These are phyloP conservation scores for Cercospora sp. DNA, from an alignment of 2,329 filamentous ascomycete genomes.

Conservation along the genomic window DNA sequence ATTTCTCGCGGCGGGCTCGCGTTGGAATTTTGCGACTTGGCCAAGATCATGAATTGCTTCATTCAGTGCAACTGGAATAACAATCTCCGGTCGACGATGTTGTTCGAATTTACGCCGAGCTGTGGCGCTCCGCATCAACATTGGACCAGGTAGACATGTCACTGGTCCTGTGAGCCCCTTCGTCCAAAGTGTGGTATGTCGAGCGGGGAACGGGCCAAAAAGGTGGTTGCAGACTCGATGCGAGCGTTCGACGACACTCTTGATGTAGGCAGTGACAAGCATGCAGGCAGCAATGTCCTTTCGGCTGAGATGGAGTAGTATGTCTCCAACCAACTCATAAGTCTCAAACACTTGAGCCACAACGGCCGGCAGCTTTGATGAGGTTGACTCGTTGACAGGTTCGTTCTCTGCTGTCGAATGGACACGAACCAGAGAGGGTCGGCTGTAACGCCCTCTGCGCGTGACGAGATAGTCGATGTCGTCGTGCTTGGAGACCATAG, in stretches of 20 bases:
- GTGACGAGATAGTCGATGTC: neutral
- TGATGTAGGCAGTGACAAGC: neutral
- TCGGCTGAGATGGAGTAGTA: neutral
- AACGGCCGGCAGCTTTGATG: neutral
- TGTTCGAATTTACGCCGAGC: no score
- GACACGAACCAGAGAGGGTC: neutral
- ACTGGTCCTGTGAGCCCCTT: neutral
- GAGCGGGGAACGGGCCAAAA: neutral
- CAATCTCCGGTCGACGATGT: no score
- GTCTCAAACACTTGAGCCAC: neutral
- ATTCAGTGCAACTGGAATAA: neutral
- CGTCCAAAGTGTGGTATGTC: neutral
- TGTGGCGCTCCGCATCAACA: no score
- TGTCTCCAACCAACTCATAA: neutral
- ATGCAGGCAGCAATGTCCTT: neutral
- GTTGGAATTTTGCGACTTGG: neutral
- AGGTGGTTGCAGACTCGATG: neutral
- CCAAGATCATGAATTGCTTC: neutral
- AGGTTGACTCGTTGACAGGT: neutral
- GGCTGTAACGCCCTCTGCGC: neutral
- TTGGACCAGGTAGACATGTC: neutral
- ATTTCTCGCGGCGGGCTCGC: neutral
- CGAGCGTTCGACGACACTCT: neutral
- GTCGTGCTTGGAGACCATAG: neutral
- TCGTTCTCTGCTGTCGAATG: neutral